Conservation (phyloP, 2,329 filamentous ascomycete genomes). For the Bipolaris victoriae region DNA sequence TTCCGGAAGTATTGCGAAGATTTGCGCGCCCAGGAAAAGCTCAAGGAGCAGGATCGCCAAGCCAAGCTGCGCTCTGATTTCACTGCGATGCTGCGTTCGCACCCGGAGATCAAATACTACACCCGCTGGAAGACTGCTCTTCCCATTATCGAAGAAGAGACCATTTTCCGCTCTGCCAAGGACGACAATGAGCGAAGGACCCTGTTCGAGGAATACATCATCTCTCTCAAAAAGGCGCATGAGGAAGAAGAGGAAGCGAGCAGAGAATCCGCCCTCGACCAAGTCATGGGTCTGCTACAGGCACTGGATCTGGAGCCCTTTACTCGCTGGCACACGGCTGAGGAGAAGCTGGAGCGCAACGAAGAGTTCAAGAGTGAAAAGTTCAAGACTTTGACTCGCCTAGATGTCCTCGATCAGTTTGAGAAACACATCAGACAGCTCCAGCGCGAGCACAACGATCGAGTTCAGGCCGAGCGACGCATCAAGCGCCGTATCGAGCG, state of each 20-base stretch:
- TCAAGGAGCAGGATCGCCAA: constrained; percentile 89
- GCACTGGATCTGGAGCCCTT: constrained; percentile 87
- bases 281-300: constrained; percentile 77
- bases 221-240: constrained; percentile 80
- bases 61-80: constrained; percentile 93
- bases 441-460: constrained; percentile 89
- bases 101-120: constrained; percentile 96
- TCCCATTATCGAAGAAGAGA: constrained; percentile 92
- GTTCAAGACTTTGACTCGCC: constrained; percentile 83
- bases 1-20: constrained; percentile 97
- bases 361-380: constrained; percentile 78
- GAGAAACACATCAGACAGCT: constrained; percentile 93
- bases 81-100: constrained; percentile 91
- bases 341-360: constrained; percentile 78
- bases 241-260: constrained; percentile 74
- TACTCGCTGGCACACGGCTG: constrained; percentile 91
- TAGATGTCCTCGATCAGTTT: constrained; percentile 90
- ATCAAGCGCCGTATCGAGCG: constrained; percentile 81
- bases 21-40: constrained; percentile 88
- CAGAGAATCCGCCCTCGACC: constrained; percentile 82
- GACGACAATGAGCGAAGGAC: constrained; percentile 86
- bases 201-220: constrained; percentile 91
- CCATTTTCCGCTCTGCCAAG: constrained; percentile 89
- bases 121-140: constrained; percentile 96
- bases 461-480: constrained; percentile 84